Evolutionary conservation across 192 early-diverging fungal species (phyloP), one percentile per base, ranked within the genome.

Genomic region (Geranomyces variabilis): DNA sequence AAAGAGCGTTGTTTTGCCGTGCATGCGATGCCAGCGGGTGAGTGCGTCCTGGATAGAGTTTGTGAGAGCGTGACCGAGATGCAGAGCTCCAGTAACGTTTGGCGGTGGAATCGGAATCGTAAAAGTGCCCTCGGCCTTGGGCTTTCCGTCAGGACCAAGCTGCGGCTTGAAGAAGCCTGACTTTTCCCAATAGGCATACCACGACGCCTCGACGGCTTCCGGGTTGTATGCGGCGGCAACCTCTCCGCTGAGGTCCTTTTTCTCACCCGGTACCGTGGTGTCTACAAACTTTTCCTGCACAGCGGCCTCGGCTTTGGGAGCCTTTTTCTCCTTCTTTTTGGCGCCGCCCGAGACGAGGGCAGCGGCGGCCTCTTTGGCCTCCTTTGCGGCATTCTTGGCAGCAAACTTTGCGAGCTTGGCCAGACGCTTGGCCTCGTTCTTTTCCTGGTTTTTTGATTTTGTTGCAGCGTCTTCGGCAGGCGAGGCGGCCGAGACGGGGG

Each of bases 161-260:
- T 89, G 80, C 14, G 97, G 97, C 75, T 94, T 85, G 74, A 99
- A 98, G 79, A 86, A 93, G 13, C 90, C 92, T 75, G 91, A 80
- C 83, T 94, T 90, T 80, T 94, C 93, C 96, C 97, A 98, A 94
- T 96, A 99, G 30, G 84, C 87, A 77, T 98, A 96, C 97, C 96
- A 99, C 26, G 93, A 89, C 26, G 93, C 79, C 77, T 99, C 97
- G 29, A 99, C 97, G 31, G 90, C 93, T 49, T 70, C 84, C 13
- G 96, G 94, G 67, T 96, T 90, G 79, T 97, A 99, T 61, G 87
- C 80, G 34, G 80, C 80, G 7, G 94, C 90, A 85, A 96, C 92
- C 21, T 85, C 84, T 62, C 84, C 82, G 53, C 81, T 80, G 77
- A 92, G 84, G 69, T 93, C 92, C 76, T 94, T 93, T 84, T 95